A percentile compares a stretch with the other conserved stretches of the same genome.
Evolutionary conservation across 2,329 filamentous ascomycete species (phyloP).

Genomic region (Aspergillus novofumigatus): DNA sequence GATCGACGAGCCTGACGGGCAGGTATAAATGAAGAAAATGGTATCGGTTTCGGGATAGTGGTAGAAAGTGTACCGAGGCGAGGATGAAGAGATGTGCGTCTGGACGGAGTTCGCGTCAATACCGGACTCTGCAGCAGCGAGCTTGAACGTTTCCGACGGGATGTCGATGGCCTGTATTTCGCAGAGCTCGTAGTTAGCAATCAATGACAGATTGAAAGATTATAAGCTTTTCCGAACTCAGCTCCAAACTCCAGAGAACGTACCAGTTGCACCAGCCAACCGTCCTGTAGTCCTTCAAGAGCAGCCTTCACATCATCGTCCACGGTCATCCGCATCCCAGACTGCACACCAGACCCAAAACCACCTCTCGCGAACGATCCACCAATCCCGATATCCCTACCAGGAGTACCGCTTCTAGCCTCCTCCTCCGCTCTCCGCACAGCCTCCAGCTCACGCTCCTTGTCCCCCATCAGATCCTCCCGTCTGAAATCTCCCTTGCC

Average conservation of each 20-base stretch:
- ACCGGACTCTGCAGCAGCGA: slow-evolving; percentile 44
- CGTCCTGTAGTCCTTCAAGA: slow-evolving; percentile 39
- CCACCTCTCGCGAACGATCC: slow-evolving; percentile 29
- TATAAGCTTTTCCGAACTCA: neutral
- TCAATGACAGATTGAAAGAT: neutral
- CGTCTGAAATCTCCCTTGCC: slow-evolving; percentile 23
- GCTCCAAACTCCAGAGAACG: slow-evolving; percentile 14
- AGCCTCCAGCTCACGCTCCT: slow-evolving; percentile 55
- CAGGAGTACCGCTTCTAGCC: slow-evolving; percentile 51
- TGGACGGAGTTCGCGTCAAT: slow-evolving; percentile 44
- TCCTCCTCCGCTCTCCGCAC: slow-evolving; percentile 58
- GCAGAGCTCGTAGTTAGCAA: slow-evolving; percentile 19
- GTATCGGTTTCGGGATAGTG: slow-evolving; percentile 45
- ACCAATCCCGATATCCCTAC: slow-evolving; percentile 46
- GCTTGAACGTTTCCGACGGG: slow-evolving; percentile 52
- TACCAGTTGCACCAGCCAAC: slow-evolving; percentile 49
- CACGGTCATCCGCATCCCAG: slow-evolving; percentile 46
- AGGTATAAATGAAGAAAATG: slow-evolving; percentile 62
- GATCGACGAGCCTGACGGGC: slow-evolving; percentile 57
- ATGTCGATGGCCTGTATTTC: slow-evolving; percentile 36
- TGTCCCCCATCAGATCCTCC: slow-evolving; percentile 56
- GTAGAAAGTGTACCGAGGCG: slow-evolving; percentile 61
- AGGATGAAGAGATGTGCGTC: slow-evolving; percentile 46
- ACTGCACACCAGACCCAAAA: slow-evolving; percentile 22
- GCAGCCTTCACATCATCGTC: slow-evolving; percentile 52